Conservation (phyloP, 805 yeast genomes). For the Nakazawaea peltata region DNA sequence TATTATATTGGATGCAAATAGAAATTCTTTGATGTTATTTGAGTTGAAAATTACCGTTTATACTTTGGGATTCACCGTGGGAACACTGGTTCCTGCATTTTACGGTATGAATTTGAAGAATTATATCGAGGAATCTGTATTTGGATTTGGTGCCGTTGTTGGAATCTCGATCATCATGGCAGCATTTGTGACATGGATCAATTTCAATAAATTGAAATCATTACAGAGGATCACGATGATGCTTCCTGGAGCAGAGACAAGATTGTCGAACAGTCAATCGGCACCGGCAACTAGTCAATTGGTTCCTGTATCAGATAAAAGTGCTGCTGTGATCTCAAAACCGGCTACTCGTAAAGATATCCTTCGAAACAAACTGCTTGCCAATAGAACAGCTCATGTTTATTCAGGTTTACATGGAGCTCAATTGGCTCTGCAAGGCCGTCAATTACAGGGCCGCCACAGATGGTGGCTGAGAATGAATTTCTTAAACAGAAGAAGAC, state of each 20-base stretch:
- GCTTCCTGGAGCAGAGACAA: conserved; percentile 18
- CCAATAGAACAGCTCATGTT: conserved; percentile 5
- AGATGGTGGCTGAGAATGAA: not conserved
- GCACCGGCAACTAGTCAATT: conserved; percentile 1
- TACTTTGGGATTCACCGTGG: conserved; percentile 79
- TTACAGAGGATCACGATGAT: conserved; percentile 67
- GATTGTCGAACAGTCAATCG: too few relatives aligned
- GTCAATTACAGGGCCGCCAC: not conserved
- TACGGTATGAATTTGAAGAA: conserved; percentile 84
- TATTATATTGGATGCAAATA: conserved; percentile 82
- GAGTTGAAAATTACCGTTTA: conserved; percentile 79
- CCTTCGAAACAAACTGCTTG: conserved; percentile 11
- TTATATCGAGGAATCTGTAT: conserved; percentile 59
- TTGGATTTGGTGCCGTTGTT: conserved; percentile 57
- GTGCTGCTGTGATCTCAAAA: not conserved
- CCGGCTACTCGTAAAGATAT: not conserved
- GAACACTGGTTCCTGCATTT: conserved; percentile 78
- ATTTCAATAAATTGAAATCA: conserved; percentile 46
- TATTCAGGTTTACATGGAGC: conserved; percentile 3
- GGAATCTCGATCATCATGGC: conserved; percentile 15
- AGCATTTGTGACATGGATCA: conserved; percentile 41
- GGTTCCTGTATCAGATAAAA: not conserved
- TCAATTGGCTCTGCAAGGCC: not conserved
- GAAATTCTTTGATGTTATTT: conserved; percentile 83
- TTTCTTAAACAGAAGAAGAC: conserved; percentile 9